These are phyloP conservation scores for Schizonepeta tenuifolia DNA, from an alignment of 257 asterid genomes.

Conservation along the genomic window DNA sequence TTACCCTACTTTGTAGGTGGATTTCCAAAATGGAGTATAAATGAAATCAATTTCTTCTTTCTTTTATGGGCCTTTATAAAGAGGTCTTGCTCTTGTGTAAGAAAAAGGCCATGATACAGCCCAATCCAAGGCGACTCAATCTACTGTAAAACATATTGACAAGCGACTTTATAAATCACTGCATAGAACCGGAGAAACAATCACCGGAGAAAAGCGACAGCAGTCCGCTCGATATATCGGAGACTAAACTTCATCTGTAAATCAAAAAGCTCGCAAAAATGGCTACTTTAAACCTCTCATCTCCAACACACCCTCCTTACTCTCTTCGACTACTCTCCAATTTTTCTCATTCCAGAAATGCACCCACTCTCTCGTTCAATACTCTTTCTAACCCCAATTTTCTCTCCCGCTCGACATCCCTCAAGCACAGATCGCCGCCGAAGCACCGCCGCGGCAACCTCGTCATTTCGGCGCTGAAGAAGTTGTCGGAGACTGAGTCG, in stretches of 20 bases:
- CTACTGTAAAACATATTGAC: too few species aligned
- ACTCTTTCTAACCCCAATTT: constrained; percentile 46
- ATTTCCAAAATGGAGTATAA: too few species aligned
- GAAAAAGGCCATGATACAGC: too few species aligned
- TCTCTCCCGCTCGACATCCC: constrained; percentile 43
- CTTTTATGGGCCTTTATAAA: too few species aligned
- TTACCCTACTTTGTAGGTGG: too few species aligned
- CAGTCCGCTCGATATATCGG: constrained; percentile 18
- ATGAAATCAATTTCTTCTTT: too few species aligned
- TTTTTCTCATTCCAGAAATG: constrained; percentile 38
- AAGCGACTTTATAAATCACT: not conserved
- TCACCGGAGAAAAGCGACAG: constrained; percentile 1
- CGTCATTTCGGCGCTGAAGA: constrained; percentile 70
- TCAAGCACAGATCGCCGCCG: constrained; percentile 31
- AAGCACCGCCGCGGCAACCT: constrained; percentile 41
- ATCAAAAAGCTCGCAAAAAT: constrained; percentile 19
- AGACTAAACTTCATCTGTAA: constrained; percentile 16
- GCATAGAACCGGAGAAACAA: constrained; percentile 16
- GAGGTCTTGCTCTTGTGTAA: too few species aligned
- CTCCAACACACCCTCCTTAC: constrained; percentile 30
- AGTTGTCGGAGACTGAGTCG: constrained; percentile 61
- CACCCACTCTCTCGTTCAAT: constrained; percentile 41
- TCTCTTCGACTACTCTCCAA: constrained; percentile 35
- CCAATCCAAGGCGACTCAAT: too few species aligned
- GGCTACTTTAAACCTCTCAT: constrained; percentile 39